Conservation (phyloP, 352 stramenopile genomes). For the Globisporangium yorkense region DNA sequence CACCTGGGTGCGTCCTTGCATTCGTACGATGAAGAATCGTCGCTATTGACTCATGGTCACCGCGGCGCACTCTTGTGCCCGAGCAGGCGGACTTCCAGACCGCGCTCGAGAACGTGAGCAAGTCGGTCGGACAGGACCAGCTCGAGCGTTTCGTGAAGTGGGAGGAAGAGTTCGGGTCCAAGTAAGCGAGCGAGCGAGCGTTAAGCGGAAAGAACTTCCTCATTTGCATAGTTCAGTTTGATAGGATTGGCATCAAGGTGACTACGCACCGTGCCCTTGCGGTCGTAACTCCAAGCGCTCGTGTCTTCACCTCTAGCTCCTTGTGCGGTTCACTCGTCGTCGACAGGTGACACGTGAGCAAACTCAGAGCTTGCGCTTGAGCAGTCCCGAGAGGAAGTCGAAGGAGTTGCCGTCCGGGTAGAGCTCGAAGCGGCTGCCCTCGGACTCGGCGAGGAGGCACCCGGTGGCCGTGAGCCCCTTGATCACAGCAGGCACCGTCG, state of each 20-base stretch:
- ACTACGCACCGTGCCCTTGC: too few relatives aligned
- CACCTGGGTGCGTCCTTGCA: conserved; percentile 23
- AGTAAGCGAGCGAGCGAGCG: conserved; percentile 26
- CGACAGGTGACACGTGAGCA: too few relatives aligned
- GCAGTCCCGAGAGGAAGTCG: conserved; percentile 80
- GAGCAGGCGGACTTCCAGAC: conserved; percentile 49
- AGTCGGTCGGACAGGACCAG: conserved; percentile 75
- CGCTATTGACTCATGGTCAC: too few relatives aligned
- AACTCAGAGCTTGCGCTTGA: conserved; percentile 77
- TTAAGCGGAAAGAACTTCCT: too few relatives aligned
- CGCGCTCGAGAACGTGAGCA: conserved; percentile 73
- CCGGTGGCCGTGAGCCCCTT: conserved; percentile 76
- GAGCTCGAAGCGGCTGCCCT: conserved; percentile 69
- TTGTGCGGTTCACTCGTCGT: background rate
- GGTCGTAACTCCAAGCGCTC: too few relatives aligned
- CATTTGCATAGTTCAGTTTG: too few relatives aligned
- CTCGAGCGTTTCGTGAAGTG: conserved; percentile 70
- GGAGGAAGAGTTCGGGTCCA: conserved; percentile 81
- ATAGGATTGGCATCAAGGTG: too few relatives aligned
- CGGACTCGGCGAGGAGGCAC: conserved; percentile 67
- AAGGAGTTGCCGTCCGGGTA: conserved; percentile 90
- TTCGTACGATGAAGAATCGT: too few relatives aligned
- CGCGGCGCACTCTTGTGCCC: background rate
- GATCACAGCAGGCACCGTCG: conserved; percentile 49
- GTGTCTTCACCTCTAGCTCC: background rate